Conservation (phyloP, 345 rosid genomes). For the Populus alba region DNA sequence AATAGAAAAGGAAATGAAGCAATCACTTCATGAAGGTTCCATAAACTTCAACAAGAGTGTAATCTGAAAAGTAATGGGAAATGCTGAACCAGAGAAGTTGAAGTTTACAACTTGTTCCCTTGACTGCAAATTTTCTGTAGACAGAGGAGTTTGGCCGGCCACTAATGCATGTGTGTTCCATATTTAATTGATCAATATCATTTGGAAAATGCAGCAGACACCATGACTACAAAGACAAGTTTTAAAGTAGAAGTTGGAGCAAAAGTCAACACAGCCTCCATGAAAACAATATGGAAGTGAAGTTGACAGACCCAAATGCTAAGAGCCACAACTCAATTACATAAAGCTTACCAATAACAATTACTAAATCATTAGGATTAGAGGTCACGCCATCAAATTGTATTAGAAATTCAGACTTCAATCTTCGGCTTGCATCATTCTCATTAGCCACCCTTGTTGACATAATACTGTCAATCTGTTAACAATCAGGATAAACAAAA, state of each 20-base stretch:
- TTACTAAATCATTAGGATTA: slow-evolving; percentile 74
- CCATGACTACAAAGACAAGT: background rate
- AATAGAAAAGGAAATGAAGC: background rate
- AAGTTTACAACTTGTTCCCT: background rate
- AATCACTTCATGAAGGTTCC: background rate
- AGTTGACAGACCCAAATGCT: background rate
- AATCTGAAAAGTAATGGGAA: background rate
- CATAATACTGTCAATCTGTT: slow-evolving; percentile 93
- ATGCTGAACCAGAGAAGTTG: background rate
- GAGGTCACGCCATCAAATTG: slow-evolving; percentile 96
- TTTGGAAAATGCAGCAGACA: background rate
- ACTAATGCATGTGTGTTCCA: background rate
- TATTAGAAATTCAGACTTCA: slow-evolving; percentile 91
- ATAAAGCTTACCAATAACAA: slow-evolving; percentile 69
- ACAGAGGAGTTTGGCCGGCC: background rate
- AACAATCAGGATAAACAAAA: slow-evolving; percentile 11
- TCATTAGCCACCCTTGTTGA: slow-evolving; percentile 80
- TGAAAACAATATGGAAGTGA: background rate
- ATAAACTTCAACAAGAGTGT: background rate
- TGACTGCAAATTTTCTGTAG: background rate
- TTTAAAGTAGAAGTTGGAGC: too few relatives aligned
- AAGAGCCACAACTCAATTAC: slow-evolving; percentile 5
- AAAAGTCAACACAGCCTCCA: too few relatives aligned
- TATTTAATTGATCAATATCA: background rate
- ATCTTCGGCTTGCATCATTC: slow-evolving; percentile 89